phyloP scores from a whole-genome alignment of 169 alveolate species.

The Eimeria falciformis region DNA sequence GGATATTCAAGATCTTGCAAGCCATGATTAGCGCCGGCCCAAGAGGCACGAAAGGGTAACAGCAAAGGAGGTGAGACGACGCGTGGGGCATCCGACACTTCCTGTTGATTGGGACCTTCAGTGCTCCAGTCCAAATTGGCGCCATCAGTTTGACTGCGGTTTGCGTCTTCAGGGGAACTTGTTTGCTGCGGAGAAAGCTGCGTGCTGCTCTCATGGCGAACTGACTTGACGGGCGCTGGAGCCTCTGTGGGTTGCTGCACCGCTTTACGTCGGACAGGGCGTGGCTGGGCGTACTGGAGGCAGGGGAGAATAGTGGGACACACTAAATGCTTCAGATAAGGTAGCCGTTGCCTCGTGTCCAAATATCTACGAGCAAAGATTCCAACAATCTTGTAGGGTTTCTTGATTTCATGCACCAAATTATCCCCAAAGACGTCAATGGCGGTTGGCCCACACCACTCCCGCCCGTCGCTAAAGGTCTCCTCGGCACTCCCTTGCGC shows the following conservation, averaged over 20 bases:
- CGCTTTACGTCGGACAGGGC: neutral
- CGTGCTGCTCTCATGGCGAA: neutral
- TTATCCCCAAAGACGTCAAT: slow-evolving; percentile 63
- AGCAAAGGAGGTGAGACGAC: neutral
- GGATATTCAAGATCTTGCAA: neutral
- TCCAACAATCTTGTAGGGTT: slow-evolving; percentile 62
- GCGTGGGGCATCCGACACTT: neutral
- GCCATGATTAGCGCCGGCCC: neutral
- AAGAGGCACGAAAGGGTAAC: slow-evolving; percentile 4
- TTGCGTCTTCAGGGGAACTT: neutral
- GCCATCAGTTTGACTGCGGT: neutral
- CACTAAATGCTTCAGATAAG: slow-evolving; percentile 25
- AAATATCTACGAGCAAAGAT: slow-evolving; percentile 59
- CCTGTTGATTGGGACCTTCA: neutral
- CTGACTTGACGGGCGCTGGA: slow-evolving; percentile 29
- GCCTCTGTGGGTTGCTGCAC: slow-evolving; percentile 7
- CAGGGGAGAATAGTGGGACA: slow-evolving; percentile 44
- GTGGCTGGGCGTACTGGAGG: slow-evolving; percentile 46
- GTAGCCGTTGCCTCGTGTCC: slow-evolving; percentile 58
- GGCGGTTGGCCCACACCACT: slow-evolving; percentile 65
- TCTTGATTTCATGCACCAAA: slow-evolving; percentile 14
- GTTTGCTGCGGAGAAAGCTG: neutral
- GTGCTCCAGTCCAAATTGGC: neutral
- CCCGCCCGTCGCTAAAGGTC: neutral
- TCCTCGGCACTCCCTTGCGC: slow-evolving; percentile 3